phyloP scores from a whole-genome alignment of 2,329 filamentous ascomycete species.

The Scedosporium boydii region DNA sequence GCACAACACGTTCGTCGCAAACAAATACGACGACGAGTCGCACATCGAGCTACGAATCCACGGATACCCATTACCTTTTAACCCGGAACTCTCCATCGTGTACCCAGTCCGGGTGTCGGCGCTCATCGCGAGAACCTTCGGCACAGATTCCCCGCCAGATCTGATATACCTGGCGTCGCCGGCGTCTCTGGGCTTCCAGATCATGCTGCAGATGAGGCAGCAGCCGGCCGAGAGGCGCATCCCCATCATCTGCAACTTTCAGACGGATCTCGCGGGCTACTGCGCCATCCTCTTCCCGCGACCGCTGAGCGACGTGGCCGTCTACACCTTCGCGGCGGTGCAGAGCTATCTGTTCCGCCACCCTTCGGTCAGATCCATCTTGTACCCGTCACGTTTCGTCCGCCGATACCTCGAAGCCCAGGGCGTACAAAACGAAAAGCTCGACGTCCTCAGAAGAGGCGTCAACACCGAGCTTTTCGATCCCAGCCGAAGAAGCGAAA shows the following conservation, averaged over 20 bases:
- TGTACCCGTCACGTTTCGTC: conserved; percentile 59
- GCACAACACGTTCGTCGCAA: conserved; percentile 43
- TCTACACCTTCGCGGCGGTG: conserved; percentile 51
- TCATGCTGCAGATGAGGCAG: conserved; percentile 59
- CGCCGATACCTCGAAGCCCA: conserved; percentile 49
- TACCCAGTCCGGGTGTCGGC: conserved; percentile 58
- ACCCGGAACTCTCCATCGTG: conserved; percentile 60
- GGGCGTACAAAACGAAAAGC: conserved; percentile 44
- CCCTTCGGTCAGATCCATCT: conserved; percentile 52
- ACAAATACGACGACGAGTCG: conserved; percentile 14
- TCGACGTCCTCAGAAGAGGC: conserved; percentile 53
- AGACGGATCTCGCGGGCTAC: conserved; percentile 62
- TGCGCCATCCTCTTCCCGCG: conserved; percentile 59
- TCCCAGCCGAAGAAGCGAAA: conserved; percentile 39
- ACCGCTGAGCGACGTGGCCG: conserved; percentile 50
- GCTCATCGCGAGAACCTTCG: conserved; percentile 51
- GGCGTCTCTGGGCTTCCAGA: conserved; percentile 60
- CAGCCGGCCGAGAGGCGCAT: conserved; percentile 43
- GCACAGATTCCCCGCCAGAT: conserved; percentile 41
- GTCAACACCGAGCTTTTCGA: conserved; percentile 56
- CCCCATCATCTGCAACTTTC: conserved; percentile 58
- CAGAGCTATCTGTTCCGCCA: conserved; percentile 60
- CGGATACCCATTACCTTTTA: conserved; percentile 60
- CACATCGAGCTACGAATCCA: conserved; percentile 47
- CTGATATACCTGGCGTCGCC: conserved; percentile 62